Conservation (phyloP, 305 asterid genomes). For the Rubia peregrina region DNA sequence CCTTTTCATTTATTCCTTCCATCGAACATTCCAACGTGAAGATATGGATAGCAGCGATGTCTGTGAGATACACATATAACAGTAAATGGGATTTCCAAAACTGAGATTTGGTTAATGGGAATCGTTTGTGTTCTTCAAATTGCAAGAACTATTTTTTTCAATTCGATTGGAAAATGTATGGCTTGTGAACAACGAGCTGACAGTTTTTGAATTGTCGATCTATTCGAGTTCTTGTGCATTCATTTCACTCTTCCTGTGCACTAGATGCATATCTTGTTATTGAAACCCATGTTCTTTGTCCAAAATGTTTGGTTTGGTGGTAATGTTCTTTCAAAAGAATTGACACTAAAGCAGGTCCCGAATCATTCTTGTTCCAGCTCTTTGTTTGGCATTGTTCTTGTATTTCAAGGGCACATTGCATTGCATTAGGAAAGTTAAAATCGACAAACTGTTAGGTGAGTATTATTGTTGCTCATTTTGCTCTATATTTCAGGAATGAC, state of each 20-base stretch:
- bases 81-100: too few relatives aligned
- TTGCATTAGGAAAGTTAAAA: not conserved
- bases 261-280: slow-evolving; percentile 6
- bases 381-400: not conserved
- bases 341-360: not conserved
- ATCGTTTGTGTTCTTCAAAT: too few relatives aligned
- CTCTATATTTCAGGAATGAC: slow-evolving; percentile 53
- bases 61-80: too few relatives aligned
- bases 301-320: not conserved
- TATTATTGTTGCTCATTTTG: slow-evolving; percentile 8
- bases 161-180: slow-evolving; percentile 16
- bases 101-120: too few relatives aligned
- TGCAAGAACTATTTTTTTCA: slow-evolving; percentile 5
- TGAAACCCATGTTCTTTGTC: not conserved
- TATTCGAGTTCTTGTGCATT: not conserved
- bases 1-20: too few relatives aligned
- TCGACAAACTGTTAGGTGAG: not conserved
- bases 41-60: too few relatives aligned
- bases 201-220: not conserved
- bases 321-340: not conserved
- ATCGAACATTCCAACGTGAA: too few relatives aligned
- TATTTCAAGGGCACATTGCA: not conserved
- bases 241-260: slow-evolving; percentile 3
- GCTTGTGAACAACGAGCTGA: slow-evolving; percentile 6
- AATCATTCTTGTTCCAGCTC: not conserved